Percentiles rank a stretch among this genome's conserved stretches.
phyloP scores from a whole-genome alignment of 306 rosid species.

The Betula pendula region DNA sequence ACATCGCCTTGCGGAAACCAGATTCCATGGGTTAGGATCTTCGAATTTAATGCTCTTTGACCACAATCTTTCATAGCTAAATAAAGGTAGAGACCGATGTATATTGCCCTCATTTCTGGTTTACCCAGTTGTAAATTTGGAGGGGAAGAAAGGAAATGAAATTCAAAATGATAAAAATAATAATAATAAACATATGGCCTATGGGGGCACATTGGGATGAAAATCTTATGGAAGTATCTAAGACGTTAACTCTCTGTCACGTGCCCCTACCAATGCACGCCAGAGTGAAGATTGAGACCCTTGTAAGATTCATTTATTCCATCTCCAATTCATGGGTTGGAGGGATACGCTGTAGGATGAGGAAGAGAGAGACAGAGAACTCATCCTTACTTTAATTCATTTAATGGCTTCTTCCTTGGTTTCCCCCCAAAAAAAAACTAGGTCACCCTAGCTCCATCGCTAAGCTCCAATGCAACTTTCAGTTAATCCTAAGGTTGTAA shows the following conservation, averaged over 20 bases:
- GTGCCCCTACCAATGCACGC: slow-evolving; percentile 40
- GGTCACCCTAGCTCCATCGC: slow-evolving; percentile 22
- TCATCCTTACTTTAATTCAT: not conserved
- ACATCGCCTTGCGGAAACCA: not conserved
- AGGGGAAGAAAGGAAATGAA: slow-evolving; percentile 27
- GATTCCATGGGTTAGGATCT: not conserved
- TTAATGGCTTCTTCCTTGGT: not conserved
- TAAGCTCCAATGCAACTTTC: not conserved
- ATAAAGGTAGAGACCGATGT: not conserved
- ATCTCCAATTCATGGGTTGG: slow-evolving; percentile 9
- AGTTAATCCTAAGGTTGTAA: slow-evolving; percentile 2
- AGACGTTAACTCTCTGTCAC: slow-evolving; percentile 41
- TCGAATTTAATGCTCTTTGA: not conserved
- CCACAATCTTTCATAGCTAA: not conserved
- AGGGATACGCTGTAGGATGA: slow-evolving; percentile 2
- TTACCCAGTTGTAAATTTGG: too few species aligned
- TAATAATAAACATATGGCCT: not conserved
- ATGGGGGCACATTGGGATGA: slow-evolving; percentile 25
- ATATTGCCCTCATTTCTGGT: too few species aligned
- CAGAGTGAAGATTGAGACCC: slow-evolving; percentile 44
- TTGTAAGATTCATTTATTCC: slow-evolving; percentile 23
- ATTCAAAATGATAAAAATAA: slow-evolving; percentile 27
- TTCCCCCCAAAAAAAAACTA: slow-evolving; percentile 16
- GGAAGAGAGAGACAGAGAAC: not conserved
- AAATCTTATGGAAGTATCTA: slow-evolving; percentile 24